Percentiles rank a stretch among this genome's conserved stretches.
phyloP scores from a whole-genome alignment of 495 filamentous ascomycete species.

The Xylaria longipes region DNA sequence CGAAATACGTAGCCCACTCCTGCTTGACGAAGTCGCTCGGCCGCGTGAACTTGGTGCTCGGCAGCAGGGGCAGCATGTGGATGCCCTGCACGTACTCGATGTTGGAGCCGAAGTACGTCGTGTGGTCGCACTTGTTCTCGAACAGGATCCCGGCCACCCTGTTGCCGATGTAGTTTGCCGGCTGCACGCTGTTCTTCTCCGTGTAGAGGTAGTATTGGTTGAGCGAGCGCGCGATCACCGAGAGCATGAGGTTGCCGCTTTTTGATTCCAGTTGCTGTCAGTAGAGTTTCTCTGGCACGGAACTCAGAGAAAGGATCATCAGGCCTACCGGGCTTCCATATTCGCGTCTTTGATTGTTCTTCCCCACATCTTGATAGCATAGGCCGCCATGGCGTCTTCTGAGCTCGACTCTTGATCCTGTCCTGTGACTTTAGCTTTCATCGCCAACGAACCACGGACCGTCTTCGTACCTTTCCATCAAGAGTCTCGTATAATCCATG shows the following conservation, averaged over 20 bases:
- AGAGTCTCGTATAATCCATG: conserved; percentile 90
- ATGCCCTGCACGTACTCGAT: conserved; percentile 91
- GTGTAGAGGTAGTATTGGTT: conserved; percentile 83
- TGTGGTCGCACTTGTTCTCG: conserved; percentile 96
- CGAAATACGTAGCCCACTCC: conserved; percentile 87
- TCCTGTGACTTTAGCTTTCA: conserved; percentile 23
- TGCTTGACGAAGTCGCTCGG: conserved; percentile 72
- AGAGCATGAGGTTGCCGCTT: conserved; percentile 80
- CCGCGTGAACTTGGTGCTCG: conserved; percentile 71
- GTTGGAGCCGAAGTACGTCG: conserved; percentile 87
- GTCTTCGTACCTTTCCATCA: conserved; percentile 71
- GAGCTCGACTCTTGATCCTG: conserved; percentile 86
- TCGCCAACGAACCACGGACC: background rate
- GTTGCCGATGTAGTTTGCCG: conserved; percentile 77
- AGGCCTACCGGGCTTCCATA: conserved; percentile 74
- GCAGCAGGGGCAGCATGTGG: conserved; percentile 92
- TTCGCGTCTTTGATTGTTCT: conserved; percentile 71
- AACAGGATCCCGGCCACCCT: conserved; percentile 93
- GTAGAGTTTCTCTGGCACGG: too few species aligned
- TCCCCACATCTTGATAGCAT: conserved; percentile 96
- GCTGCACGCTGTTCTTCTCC: conserved; percentile 74
- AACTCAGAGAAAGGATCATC: too few species aligned
- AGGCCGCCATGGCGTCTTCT: conserved; percentile 88
- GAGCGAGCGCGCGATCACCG: conserved; percentile 72
- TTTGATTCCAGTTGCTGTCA: background rate